Percentiles rank a stretch among this genome's conserved stretches.
Evolutionary conservation across 2,329 filamentous ascomycete genomes (phyloP).

Genomic region (Penicillium brasilianum): DNA sequence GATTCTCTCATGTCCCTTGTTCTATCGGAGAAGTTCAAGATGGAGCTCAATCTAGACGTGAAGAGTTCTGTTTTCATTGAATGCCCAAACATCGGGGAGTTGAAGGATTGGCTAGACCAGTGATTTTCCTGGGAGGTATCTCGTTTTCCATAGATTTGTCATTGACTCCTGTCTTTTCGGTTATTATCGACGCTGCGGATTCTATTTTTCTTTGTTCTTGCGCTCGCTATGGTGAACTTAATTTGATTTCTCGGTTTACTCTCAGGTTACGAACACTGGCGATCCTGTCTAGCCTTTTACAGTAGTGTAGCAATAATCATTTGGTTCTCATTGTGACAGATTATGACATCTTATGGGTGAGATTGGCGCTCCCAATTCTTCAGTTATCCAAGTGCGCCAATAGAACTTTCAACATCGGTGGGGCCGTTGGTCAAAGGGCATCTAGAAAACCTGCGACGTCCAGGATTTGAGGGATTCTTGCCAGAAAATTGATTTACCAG

Average conservation of each 20-base stretch:
- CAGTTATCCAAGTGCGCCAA: too few species aligned
- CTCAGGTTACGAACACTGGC: not conserved
- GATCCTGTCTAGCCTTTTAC: not conserved
- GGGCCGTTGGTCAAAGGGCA: too few species aligned
- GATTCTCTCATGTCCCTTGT: conserved; percentile 43
- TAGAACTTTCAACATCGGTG: too few species aligned
- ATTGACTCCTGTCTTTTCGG: not conserved
- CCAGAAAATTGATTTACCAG: too few species aligned
- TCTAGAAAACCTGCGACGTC: too few species aligned
- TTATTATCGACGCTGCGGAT: not conserved
- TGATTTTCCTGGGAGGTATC: not conserved
- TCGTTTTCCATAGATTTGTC: not conserved
- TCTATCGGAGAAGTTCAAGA: conserved; percentile 35
- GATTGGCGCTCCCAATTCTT: too few species aligned
- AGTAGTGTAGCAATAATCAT: too few species aligned
- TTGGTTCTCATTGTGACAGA: too few species aligned
- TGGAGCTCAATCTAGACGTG: conserved; percentile 35
- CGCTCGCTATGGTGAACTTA: not conserved
- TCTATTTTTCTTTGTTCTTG: not conserved
- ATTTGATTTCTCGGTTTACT: not conserved
- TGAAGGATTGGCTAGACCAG: conserved; percentile 22
- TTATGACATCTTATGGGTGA: too few species aligned
- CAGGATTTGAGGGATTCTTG: too few species aligned
- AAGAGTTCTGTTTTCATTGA: conserved; percentile 22
- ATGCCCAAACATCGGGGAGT: conserved; percentile 16